Evolutionary conservation across 2,329 filamentous ascomycete genomes (phyloP), one percentile per base, ranked within the genome.

Genomic region (Cercospora beticola): DNA sequence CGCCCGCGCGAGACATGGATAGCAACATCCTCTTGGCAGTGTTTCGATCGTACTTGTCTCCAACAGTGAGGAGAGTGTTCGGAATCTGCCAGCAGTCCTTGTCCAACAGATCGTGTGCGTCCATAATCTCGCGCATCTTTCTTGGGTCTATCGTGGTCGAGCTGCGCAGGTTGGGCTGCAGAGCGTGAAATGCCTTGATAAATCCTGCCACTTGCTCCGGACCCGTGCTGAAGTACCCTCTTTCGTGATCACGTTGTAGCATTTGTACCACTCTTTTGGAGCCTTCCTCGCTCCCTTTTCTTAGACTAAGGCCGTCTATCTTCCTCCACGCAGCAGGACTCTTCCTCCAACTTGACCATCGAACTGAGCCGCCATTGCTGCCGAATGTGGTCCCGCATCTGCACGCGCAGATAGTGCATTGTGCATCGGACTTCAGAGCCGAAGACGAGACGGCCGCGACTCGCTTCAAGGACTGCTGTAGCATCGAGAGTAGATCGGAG

Each of bases 1-100:
- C 57, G 3, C 76, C 74, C 2, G 64, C 69, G 18, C 71, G 69
- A 31, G 72, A 73, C 33, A 74, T 61, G 9, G 72, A 70, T 16
- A 71, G 69, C 33, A 76, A 40, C 65, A 77, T 62, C 65, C 70
- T 75, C 64, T 72, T 72, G 36, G 69, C 74, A 23, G 62, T 61
- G 49, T 69, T 66, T 1, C 62, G 54, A 23, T 72, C 65, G 14
- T 67, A 52, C 9, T 57, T 49, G 16, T 54, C 54, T 7, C 9
- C 40, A 2, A 43, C n/a, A 14, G 62, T 16, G 49, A 74, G 58
- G 36, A 72, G 60, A 4, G 64, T 12, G 8, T 56, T 46, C 64
- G 73, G 43, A 12, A 61, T 62, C 9, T 54, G 7, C 49, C 70
- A 30, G 33, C 68, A 67, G 18, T 68, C 58, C 10, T 66, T 54